Evolutionary conservation across 2,329 filamentous ascomycete species (phyloP).

Genomic region (Tolypocladium endophyticum): DNA sequence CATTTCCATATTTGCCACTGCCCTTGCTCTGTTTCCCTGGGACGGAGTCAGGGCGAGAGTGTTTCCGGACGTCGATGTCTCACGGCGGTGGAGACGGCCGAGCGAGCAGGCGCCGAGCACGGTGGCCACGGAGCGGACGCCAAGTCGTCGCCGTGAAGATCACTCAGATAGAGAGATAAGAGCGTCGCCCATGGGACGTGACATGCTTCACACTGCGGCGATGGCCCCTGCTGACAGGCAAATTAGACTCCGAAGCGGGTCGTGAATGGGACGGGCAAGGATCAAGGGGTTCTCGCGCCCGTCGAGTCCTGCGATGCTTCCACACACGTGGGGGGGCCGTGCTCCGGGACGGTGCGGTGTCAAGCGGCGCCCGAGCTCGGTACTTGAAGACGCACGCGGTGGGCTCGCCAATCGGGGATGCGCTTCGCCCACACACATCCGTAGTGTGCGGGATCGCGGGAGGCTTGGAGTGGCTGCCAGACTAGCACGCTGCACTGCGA

Average conservation of each 20-base stretch:
- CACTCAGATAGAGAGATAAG: background rate
- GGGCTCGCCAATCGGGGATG: background rate
- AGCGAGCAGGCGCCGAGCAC: background rate
- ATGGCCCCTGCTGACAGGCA: background rate
- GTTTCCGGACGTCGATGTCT: background rate
- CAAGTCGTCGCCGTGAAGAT: background rate
- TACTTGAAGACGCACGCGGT: background rate
- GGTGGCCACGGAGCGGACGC: background rate
- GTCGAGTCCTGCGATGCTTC: background rate
- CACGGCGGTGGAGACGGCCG: background rate
- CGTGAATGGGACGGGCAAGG: background rate
- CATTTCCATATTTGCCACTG: background rate
- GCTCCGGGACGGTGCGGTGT: background rate
- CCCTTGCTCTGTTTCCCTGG: background rate
- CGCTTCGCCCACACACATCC: background rate
- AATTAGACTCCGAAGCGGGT: background rate
- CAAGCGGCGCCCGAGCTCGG: background rate
- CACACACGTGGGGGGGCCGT: background rate
- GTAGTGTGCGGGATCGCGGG: background rate
- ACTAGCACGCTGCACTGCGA: background rate
- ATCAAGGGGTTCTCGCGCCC: background rate
- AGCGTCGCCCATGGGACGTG: background rate
- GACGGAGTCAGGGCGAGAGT: background rate
- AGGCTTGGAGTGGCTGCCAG: background rate
- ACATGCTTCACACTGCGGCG: background rate